Evolutionary conservation across 1,284 basidiomycete genomes (phyloP), one percentile per base, ranked within the genome.

Genomic region (Uromyces viciae-fabae): DNA sequence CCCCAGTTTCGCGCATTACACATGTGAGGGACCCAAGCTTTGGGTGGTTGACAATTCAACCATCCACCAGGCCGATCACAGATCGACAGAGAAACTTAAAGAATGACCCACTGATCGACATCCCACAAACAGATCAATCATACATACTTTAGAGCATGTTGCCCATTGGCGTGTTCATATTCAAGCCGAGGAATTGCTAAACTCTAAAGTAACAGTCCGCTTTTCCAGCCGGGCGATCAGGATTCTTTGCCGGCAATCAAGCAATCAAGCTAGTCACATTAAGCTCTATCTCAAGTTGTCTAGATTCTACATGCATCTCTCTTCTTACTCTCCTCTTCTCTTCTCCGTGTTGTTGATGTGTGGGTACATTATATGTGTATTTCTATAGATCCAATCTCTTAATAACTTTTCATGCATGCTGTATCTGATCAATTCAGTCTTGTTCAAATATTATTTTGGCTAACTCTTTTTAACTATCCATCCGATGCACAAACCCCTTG

Each of bases 211-310:
- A 11, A 22, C 46, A 11, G 11, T 49, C 46, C 46, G 46, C 69
- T 72, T 33, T 72, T 72, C 69, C 49, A 52, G 46, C 69, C 69
- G 69, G 69, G 33, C 69, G 69, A 72, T 72, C 69, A 54, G 46
- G 11, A 22, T 11, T 36, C 14, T 22, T 33, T 72, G 69, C 69
- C 69, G 49, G 69, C 49, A 54, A 33, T 54, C 49, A 72, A 72
- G 69, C 46, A 49, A 22, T 22, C 46, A 49, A 49, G 46, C 69
- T 72, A 72, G 69, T 72, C 69, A 72, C 49, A 49, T 72, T 49
- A 49, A 49, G 46, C 46, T 49, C 46, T 49, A 49, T 11, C 22
- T 22, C 22, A 11, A 49, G 22, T 49, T 11, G 11, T 11, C 46
- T 22, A 11, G 22, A 49, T 49, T 69, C 43, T 52, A 54, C 69